Percentiles rank a stretch among this genome's conserved stretches.
Conservation (phyloP, 1,284 basidiomycete species). For the Boletellus deceptivus region DNA sequence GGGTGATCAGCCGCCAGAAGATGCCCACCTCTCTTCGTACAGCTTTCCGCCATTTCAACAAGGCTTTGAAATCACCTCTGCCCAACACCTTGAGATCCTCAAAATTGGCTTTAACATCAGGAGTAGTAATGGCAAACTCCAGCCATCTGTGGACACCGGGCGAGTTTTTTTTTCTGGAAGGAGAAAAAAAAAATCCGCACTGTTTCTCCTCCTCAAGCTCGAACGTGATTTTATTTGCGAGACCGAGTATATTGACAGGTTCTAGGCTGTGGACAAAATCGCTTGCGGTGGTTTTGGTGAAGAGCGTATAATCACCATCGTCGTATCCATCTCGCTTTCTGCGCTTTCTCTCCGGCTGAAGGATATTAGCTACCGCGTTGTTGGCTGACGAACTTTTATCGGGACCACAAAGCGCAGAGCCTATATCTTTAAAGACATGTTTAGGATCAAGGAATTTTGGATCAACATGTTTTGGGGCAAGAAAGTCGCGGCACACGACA, state of each 20-base stretch:
- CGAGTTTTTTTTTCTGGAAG: conserved; percentile 5
- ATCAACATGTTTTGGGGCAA: conserved; percentile 94
- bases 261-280: conserved; percentile 77
- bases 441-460: conserved; percentile 98
- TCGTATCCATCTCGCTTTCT: conserved; percentile 93
- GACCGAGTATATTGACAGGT: conserved; percentile 81
- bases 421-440: conserved; percentile 95
- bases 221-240: conserved; percentile 84
- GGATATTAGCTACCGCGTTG: conserved; percentile 83
- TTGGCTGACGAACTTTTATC: conserved; percentile 54
- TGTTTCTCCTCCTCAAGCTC: conserved; percentile 81
- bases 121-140: conserved; percentile 67
- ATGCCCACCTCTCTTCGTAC: conserved; percentile 75
- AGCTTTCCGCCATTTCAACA: conserved; percentile 89
- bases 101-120: conserved; percentile 81
- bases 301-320: conserved; percentile 92
- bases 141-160: conserved; percentile 57
- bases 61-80: conserved; percentile 93
- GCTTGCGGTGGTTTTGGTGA: conserved; percentile 70
- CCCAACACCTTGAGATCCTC: conserved; percentile 96
- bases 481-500: conserved; percentile 95
- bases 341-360: conserved; percentile 96
- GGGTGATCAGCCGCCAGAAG: not conserved
- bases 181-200: conserved; percentile 40
- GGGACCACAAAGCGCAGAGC: conserved; percentile 46